Base-by-base conservation (phyloP, 176 grass and related monocot species). In the Dactylis glomerata region DNA sequence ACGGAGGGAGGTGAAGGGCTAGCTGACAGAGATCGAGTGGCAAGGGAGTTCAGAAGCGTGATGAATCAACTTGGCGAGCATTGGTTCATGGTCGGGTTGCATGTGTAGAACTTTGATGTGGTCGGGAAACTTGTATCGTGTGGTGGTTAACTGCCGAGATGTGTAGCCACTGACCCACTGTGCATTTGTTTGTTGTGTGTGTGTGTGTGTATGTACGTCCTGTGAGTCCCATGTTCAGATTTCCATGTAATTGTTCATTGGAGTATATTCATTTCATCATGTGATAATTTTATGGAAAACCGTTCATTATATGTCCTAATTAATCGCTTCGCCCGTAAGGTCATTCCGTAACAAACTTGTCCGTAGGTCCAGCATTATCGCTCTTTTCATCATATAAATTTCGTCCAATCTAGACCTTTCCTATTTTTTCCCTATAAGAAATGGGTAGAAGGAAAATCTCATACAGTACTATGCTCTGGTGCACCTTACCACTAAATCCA, bases 1-100 rank as follows among this genome's bases (percentile, higher is more conserved):
- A 96, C 68, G 86, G 47, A 31, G 89, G 46, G 71, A 77, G 62
- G 46, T 89, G 82, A 89, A 65, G 54, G 31, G 0, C 32, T 15
- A 72, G 54, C 8, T 65, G 38, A 26, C 22, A 58, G 8, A 7
- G 45, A 54, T 22, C 11, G 27, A 31, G 10, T 68, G 30, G 28
- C 22, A 44, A 67, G 55, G 15, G 46, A 38, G 49, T 12, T 52
- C 28, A 1, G 11, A 8, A 19, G 50, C 19, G 50, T 5, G 59
- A 63, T 8, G 20, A 6, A 8, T 36, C 42, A 10, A 34, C 54
- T 74, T 62, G 5, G 30, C 57, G 30, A 50, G 40, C 40, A 74
- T 37, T 27, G 32, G 45, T 45, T 79, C 56, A 63, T 26, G 11
- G 5, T 30, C 30, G 56, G 56, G 38, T 47, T 45, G 55, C 2